A percentile compares a stretch with the other conserved stretches of the same genome.
These are phyloP conservation scores for Phyllosticta citriasiana DNA, from an alignment of 2,329 filamentous ascomycete genomes.

Conservation along the genomic window DNA sequence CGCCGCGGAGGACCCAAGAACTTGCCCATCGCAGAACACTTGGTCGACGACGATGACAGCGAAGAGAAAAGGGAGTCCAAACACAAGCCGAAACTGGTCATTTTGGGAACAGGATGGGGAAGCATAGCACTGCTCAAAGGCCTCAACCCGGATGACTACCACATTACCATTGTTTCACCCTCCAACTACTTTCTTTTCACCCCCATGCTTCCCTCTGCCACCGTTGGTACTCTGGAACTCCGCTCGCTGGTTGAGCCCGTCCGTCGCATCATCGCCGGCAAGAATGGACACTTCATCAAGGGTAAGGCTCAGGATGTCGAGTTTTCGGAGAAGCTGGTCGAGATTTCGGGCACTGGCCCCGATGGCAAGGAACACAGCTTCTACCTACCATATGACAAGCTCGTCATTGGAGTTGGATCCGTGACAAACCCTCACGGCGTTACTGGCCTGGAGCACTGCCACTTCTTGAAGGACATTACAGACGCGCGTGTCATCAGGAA, in stretches of 20 bases:
- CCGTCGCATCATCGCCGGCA: slow-evolving; percentile 65
- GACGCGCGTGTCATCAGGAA: slow-evolving; percentile 88
- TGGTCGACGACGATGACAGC: slow-evolving; percentile 81
- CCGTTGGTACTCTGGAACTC: slow-evolving; percentile 87
- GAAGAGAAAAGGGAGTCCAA: slow-evolving; percentile 60
- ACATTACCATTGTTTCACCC: slow-evolving; percentile 89
- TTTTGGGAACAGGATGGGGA: slow-evolving; percentile 91
- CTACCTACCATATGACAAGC: slow-evolving; percentile 95
- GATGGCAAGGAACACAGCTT: slow-evolving; percentile 68
- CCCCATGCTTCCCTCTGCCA: slow-evolving; percentile 93
- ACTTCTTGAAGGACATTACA: slow-evolving; percentile 90
- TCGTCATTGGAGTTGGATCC: slow-evolving; percentile 85
- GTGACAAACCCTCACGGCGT: slow-evolving; percentile 93
- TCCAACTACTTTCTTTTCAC: slow-evolving; percentile 98
- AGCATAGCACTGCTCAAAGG: slow-evolving; percentile 86
- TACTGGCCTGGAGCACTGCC: slow-evolving; percentile 83
- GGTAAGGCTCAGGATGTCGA: slow-evolving; percentile 81
- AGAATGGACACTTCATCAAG: slow-evolving; percentile 82
- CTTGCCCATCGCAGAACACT: slow-evolving; percentile 75
- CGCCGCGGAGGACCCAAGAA: slow-evolving; percentile 86
- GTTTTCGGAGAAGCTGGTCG: slow-evolving; percentile 82
- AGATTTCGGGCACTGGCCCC: slow-evolving; percentile 64
- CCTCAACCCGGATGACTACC: slow-evolving; percentile 81
- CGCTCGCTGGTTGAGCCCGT: slow-evolving; percentile 89
- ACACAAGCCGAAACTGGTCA: slow-evolving; percentile 84